A percentile compares a stretch with the other conserved stretches of the same genome.
Conservation (phyloP, 306 rosid species). For the Gillenia trifoliata region DNA sequence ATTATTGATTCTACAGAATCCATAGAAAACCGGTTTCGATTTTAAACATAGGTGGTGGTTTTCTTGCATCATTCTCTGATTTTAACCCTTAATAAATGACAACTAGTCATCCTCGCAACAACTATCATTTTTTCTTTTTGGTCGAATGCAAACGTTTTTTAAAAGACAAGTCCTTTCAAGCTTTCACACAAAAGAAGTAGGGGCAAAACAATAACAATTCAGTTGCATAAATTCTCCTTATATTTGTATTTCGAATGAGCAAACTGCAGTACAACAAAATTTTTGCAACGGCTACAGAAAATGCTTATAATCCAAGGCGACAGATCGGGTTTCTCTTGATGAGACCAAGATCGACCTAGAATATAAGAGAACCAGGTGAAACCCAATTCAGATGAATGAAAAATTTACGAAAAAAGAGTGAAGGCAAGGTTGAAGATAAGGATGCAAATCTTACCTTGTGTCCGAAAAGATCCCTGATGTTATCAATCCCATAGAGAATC, state of each 20-base stretch:
- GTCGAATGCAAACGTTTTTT: not conserved
- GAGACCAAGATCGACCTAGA: conserved; percentile 87
- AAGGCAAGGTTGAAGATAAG: not conserved
- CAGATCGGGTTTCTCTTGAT: conserved; percentile 83
- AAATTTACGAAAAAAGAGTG: not conserved
- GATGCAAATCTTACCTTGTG: conserved; percentile 53
- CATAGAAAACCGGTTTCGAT: no score
- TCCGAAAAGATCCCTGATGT: conserved; percentile 92
- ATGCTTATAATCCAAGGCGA: conserved; percentile 53
- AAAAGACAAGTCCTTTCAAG: not conserved
- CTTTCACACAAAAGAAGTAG: not conserved
- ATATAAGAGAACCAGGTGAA: not conserved
- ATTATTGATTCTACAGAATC: no score
- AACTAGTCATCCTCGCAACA: no score
- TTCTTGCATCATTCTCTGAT: no score
- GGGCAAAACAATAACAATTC: not conserved
- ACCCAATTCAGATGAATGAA: conserved; percentile 2
- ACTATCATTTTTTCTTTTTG: not conserved
- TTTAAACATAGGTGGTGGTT: no score
- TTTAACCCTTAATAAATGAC: no score
- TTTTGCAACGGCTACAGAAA: not conserved
- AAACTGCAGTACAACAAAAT: not conserved
- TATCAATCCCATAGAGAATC: conserved; percentile 79
- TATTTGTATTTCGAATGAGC: not conserved
- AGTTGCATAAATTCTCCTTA: not conserved